Percentiles rank a stretch among this genome's conserved stretches.
Conservation (phyloP, 2,329 filamentous ascomycete species). For the Fusarium odoratissimum region DNA sequence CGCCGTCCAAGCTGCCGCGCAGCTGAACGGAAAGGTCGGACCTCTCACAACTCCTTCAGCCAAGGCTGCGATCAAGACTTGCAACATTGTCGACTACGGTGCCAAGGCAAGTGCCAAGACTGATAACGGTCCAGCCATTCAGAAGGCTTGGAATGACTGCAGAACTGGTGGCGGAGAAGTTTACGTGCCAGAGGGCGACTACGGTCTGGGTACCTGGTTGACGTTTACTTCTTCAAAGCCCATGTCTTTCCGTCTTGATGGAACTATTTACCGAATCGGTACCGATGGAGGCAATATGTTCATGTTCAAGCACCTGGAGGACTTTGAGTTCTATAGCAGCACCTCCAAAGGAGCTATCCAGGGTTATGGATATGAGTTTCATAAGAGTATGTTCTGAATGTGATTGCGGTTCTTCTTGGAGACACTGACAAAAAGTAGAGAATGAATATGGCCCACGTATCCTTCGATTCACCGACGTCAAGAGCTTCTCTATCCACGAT, state of each 20-base stretch:
- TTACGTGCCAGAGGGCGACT: slow-evolving; percentile 31
- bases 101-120: slow-evolving; percentile 17
- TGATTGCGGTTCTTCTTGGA: too few species aligned
- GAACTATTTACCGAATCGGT: slow-evolving; percentile 31
- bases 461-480: slow-evolving; percentile 31
- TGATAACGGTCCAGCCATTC: slow-evolving; percentile 33
- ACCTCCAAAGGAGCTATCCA: slow-evolving; percentile 38
- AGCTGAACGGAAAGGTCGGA: slow-evolving; percentile 36
- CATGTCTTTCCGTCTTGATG: slow-evolving; percentile 38
- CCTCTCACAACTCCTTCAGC: slow-evolving; percentile 14
- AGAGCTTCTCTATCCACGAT: slow-evolving; percentile 35
- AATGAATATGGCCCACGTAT: slow-evolving; percentile 36
- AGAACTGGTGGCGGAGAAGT: slow-evolving; percentile 31
- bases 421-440: not conserved
- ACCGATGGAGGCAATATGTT: slow-evolving; percentile 33
- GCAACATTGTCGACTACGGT: slow-evolving; percentile 38
- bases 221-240: slow-evolving; percentile 29
- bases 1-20: slow-evolving; percentile 34
- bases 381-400: too few species aligned
- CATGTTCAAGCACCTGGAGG: slow-evolving; percentile 34
- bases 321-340: slow-evolving; percentile 40
- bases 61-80: slow-evolving; percentile 35
- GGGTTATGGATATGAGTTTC: slow-evolving; percentile 14
- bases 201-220: slow-evolving; percentile 32
- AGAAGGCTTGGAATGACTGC: slow-evolving; percentile 35